These are phyloP conservation scores for Rhizoctonia solani DNA, from an alignment of 1,284 basidiomycete species.

Conservation along the genomic window DNA sequence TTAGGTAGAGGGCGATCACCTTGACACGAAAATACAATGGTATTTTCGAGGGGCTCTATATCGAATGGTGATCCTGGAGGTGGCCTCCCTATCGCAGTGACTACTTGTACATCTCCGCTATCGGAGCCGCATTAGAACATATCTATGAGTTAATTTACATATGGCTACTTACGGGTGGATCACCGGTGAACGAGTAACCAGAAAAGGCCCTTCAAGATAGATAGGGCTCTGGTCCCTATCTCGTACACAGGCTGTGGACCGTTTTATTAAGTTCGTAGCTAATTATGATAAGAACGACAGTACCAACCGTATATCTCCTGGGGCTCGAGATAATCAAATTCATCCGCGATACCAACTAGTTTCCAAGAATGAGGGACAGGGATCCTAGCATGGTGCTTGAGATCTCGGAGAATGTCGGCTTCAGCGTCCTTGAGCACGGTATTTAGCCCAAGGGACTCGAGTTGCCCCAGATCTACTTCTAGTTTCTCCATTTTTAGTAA, in stretches of 20 bases:
- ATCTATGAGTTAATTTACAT: background rate
- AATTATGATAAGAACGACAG: background rate
- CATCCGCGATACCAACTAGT: conserved; percentile 57
- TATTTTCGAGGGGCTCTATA: conserved; percentile 56
- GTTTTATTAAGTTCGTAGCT: background rate
- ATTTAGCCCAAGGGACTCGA: conserved; percentile 44
- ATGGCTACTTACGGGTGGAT: conserved; percentile 61
- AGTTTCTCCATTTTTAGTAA: conserved; percentile 47
- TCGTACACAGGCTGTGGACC: conserved; percentile 58
- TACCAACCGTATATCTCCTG: conserved; percentile 64
- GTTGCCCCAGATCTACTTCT: conserved; percentile 37
- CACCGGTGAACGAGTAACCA: conserved; percentile 67
- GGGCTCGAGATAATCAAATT: conserved; percentile 64
- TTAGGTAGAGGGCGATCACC: conserved; percentile 67
- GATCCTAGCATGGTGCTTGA: conserved; percentile 24
- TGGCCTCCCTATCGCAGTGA: conserved; percentile 70
- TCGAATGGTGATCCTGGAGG: conserved; percentile 38
- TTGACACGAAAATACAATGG: conserved; percentile 68
- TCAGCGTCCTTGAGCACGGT: conserved; percentile 42
- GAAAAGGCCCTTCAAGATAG: conserved; percentile 59
- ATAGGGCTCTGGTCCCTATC: conserved; percentile 52
- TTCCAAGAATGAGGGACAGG: conserved; percentile 35
- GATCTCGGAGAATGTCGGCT: conserved; percentile 33
- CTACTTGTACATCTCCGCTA: conserved; percentile 60
- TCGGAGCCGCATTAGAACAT: conserved; percentile 3